Base-by-base conservation (phyloP, 2,329 filamentous ascomycete species). In the Penicillium sp. region DNA sequence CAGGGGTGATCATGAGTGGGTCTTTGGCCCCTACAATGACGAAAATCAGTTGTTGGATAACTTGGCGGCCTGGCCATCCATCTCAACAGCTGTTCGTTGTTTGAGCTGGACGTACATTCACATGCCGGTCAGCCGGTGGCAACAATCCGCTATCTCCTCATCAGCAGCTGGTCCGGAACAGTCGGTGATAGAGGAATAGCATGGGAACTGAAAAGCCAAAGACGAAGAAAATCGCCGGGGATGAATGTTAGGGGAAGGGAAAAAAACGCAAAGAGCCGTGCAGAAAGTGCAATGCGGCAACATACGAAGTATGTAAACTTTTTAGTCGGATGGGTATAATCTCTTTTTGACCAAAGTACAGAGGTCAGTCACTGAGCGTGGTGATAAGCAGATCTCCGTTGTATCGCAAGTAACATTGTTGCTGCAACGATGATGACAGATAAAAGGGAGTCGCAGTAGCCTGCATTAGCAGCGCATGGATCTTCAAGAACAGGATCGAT, bases 401-500 rank as follows among this genome's bases (percentile, higher is more conserved):
- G 21, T 21, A 21, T 21, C 21, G 21, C 21, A 21, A 26, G 5
- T 26, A 26, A 26, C 26, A 4, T 26, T 26, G 2, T n/a, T 47
- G 21, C 41, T 46, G 19, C 30, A 8, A 54, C 38, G 21, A 41
- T 31, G 30, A 26, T 26, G 44, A 21, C 23, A 19, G 26, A 51
- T 45, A 23, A 30, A 41, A 53, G 53, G 46, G 41, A 35, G 46
- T 52, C 47, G 52, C 58, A 61, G 52, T 61, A 61, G 59, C 38
- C 47, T 41, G 48, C 47, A 57, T 61, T 61, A 61, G 53, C 44
- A 31, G 21, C 30, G n/a, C 29, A 35, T 52, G n/a, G 54, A 53
- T 53, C 38, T 30, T 29, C 44, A 44, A 47, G 29, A 48, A 23
- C 45, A 52, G n/a, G 58, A 51, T 38, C n/a, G 3, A 31, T 21